Evolutionary conservation across 2,329 filamentous ascomycete species (phyloP).

Genomic region (Trichoderma sp.): DNA sequence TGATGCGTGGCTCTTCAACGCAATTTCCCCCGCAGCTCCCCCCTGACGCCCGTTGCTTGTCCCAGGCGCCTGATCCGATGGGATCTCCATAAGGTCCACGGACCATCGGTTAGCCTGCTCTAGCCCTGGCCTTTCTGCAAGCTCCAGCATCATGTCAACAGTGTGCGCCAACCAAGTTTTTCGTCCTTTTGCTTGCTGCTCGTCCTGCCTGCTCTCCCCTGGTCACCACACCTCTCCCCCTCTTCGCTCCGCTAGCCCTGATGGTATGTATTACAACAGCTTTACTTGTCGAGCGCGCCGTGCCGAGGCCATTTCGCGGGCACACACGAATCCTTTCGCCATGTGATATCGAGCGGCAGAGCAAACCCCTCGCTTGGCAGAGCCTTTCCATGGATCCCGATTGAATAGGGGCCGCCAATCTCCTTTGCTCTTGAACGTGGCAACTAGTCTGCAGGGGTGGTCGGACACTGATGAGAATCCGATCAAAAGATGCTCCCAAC

Average conservation of each 20-base stretch:
- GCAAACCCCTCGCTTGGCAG: not conserved
- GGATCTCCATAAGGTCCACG: conserved; percentile 28
- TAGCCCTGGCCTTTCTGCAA: conserved; percentile 20
- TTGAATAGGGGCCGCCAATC: conserved; percentile 15
- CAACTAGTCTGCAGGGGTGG: not conserved
- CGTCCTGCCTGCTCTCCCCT: not conserved
- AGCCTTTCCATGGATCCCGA: not conserved
- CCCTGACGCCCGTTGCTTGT: conserved; percentile 27
- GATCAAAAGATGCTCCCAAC: conserved; percentile 19
- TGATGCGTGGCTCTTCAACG: conserved; percentile 18
- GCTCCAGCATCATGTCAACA: conserved; percentile 25
- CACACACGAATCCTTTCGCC: conserved; percentile 14
- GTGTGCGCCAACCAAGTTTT: conserved; percentile 18
- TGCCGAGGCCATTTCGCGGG: conserved; percentile 21
- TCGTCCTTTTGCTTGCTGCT: not conserved
- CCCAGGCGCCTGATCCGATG: conserved; percentile 29
- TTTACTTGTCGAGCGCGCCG: conserved; percentile 12
- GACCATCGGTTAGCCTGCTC: conserved; percentile 27
- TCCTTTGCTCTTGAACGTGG: not conserved
- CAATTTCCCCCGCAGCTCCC: conserved; percentile 30
- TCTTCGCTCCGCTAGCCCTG: conserved; percentile 10
- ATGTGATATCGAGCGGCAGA: conserved; percentile 24
- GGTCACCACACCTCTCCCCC: not conserved
- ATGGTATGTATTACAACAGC: conserved; percentile 3
- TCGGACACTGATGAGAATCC: conserved; percentile 20